These are phyloP conservation scores for Blakeslea trispora DNA, from an alignment of 371 early-diverging fungal species.

Conservation along the genomic window DNA sequence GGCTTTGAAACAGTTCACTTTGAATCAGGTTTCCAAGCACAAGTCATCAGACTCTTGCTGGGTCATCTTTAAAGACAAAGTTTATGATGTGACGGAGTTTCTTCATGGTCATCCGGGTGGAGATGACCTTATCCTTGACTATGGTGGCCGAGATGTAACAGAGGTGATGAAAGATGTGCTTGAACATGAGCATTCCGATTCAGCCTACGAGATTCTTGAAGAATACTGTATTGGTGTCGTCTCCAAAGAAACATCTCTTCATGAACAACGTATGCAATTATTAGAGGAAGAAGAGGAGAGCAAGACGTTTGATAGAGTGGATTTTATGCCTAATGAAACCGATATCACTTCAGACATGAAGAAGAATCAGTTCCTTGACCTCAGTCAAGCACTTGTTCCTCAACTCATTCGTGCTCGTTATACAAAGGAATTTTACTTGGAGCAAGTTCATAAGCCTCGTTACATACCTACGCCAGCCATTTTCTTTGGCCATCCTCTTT, in stretches of 20 bases:
- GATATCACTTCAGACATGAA: slow-evolving; percentile 47
- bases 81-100: slow-evolving; percentile 89
- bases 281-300: slow-evolving; percentile 42
- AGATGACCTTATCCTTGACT: slow-evolving; percentile 72
- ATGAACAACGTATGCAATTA: slow-evolving; percentile 32
- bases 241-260: slow-evolving; percentile 29
- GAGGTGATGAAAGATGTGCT: slow-evolving; percentile 71
- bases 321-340: slow-evolving; percentile 50
- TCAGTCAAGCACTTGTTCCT: slow-evolving; percentile 74
- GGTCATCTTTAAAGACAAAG: slow-evolving; percentile 71
- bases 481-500: slow-evolving; percentile 70
- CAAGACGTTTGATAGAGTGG: slow-evolving; percentile 34
- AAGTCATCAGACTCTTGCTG: slow-evolving; percentile 50
- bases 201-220: slow-evolving; percentile 81
- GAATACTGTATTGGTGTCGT: slow-evolving; percentile 78
- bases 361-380: slow-evolving; percentile 77
- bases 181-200: slow-evolving; percentile 83
- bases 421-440: slow-evolving; percentile 79
- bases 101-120: slow-evolving; percentile 83
- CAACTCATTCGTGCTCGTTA: slow-evolving; percentile 78
- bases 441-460: slow-evolving; percentile 91
- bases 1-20: slow-evolving; percentile 12
- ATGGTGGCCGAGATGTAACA: slow-evolving; percentile 71
- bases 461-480: slow-evolving; percentile 77
- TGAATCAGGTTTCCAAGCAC: slow-evolving; percentile 21